These are phyloP conservation scores for Nissolia schottii DNA, from an alignment of 306 rosid genomes.

Conservation along the genomic window DNA sequence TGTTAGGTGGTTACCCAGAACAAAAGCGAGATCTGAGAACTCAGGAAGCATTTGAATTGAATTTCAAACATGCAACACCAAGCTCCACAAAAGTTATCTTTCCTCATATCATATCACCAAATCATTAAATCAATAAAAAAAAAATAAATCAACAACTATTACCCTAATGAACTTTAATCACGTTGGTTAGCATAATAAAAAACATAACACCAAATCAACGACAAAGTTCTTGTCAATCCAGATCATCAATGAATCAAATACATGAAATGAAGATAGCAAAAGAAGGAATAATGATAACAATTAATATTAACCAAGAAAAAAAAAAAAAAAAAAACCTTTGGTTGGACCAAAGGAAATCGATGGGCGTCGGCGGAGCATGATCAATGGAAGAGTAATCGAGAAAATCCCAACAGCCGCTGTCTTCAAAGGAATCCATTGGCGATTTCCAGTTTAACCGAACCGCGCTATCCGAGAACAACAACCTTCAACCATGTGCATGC, in stretches of 20 bases:
- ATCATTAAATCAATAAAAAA: background rate
- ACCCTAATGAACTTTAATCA: background rate
- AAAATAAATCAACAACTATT: background rate
- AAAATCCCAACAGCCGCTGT: conserved; percentile 46
- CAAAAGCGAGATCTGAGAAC: background rate
- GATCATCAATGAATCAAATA: background rate
- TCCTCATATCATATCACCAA: background rate
- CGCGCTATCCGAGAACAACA: background rate
- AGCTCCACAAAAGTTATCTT: background rate
- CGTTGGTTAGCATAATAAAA: background rate
- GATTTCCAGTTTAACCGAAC: conserved; percentile 9
- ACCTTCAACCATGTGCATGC: background rate
- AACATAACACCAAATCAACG: background rate
- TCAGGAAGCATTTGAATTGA: background rate
- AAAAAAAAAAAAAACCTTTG: conserved; percentile 13
- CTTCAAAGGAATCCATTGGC: conserved; percentile 56
- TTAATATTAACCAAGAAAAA: background rate
- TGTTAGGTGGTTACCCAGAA: background rate
- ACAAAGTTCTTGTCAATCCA: background rate
- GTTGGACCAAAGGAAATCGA: conserved; percentile 57
- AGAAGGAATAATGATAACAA: background rate
- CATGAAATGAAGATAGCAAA: background rate
- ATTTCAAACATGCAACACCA: conserved; percentile 1
- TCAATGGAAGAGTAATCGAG: conserved; percentile 53
- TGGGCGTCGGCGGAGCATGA: conserved; percentile 32